Conservation (phyloP, 257 asterid genomes). For the Euphrasia confusa region DNA sequence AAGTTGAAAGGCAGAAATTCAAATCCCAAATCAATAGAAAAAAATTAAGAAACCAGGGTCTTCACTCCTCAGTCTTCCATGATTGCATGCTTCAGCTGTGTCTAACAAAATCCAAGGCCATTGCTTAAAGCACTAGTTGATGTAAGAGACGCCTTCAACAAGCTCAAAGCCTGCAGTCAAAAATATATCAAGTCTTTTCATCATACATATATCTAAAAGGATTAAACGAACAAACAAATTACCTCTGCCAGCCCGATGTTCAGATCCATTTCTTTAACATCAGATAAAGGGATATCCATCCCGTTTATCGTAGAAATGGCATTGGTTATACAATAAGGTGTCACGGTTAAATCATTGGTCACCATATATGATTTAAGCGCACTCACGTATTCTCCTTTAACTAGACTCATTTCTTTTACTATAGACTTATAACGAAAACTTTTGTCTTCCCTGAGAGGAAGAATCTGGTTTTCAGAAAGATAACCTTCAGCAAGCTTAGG, state of each 20-base stretch:
- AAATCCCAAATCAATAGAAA: no score
- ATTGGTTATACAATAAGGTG: no score
- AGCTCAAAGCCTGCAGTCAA: not conserved
- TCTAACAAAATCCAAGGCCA: not conserved
- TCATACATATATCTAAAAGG: not conserved
- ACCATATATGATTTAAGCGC: not conserved
- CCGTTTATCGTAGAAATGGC: not conserved
- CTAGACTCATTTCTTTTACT: no score
- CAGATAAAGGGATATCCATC: not conserved
- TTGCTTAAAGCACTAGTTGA: not conserved
- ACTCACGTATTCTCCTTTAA: not conserved
- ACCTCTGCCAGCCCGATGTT: not conserved
- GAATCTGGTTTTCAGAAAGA: constrained; percentile 3
- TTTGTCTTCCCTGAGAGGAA: constrained; percentile 10
- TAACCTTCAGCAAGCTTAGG: constrained; percentile 18
- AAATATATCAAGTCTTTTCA: not conserved
- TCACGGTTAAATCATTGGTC: no score
- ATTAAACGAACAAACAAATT: not conserved
- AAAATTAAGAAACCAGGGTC: no score
- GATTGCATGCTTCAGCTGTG: no score
- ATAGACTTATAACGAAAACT: no score
- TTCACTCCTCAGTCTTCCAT: not conserved
- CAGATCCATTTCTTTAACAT: constrained; percentile 11
- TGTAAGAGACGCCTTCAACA: constrained; percentile 16
- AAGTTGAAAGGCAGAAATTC: no score